phyloP scores from a whole-genome alignment of 2,329 filamentous ascomycete genomes.

The Trichoderma aggressivum region DNA sequence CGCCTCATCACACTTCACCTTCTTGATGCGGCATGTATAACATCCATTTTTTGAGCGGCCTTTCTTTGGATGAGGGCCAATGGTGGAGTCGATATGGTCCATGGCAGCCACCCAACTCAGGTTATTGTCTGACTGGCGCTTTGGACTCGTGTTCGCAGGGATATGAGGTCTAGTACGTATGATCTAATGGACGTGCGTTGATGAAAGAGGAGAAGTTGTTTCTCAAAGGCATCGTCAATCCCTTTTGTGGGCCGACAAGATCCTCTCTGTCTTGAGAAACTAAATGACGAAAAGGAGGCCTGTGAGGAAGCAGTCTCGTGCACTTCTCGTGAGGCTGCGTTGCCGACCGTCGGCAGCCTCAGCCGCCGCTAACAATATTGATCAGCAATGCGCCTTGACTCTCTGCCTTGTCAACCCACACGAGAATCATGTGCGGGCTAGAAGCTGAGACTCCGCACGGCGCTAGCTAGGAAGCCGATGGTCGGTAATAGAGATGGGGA shows the following conservation, averaged over 20 bases:
- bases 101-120: not conserved
- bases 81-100: not conserved
- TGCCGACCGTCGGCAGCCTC: constrained; percentile 13
- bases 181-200: not conserved
- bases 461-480: not conserved
- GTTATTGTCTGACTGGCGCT: not conserved
- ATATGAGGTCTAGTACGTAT: not conserved
- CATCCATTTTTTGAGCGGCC: constrained; percentile 25
- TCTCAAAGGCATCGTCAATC: not conserved
- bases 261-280: not conserved
- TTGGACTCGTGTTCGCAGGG: not conserved
- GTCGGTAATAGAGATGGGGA: not conserved
- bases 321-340: not conserved
- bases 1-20: constrained; percentile 33
- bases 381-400: not conserved
- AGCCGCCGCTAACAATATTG: constrained; percentile 2
- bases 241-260: not conserved
- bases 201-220: not conserved
- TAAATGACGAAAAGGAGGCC: not conserved
- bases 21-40: constrained; percentile 31
- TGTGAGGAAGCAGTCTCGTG: not conserved
- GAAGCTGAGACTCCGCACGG: constrained; percentile 4
- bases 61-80: constrained; percentile 2
- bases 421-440: not conserved
- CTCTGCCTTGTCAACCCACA: not conserved